Conservation (phyloP, 1,139 yeast genomes). For the Starmera stellimalicola region DNA sequence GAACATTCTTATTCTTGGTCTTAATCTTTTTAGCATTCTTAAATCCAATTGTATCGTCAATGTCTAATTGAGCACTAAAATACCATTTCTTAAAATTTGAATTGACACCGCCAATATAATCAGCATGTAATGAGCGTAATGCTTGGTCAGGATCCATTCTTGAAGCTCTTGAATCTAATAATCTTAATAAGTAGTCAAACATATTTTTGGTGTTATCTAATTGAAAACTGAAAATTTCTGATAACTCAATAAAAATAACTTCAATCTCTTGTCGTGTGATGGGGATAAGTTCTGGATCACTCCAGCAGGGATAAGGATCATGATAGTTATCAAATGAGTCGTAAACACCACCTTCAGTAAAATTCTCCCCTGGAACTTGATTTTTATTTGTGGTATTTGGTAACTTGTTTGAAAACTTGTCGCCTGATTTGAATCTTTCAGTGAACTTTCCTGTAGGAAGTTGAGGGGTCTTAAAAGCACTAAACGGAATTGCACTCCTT, state of each 20-base stretch:
- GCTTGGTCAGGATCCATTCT: conserved; percentile 45
- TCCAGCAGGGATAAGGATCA: conserved; percentile 58
- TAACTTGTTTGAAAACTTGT: conserved; percentile 19
- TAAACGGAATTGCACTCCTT: conserved; percentile 32
- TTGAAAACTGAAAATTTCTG: conserved; percentile 48
- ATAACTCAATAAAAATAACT: conserved; percentile 38
- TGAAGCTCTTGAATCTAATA: conserved; percentile 53
- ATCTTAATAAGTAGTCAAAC: conserved; percentile 45
- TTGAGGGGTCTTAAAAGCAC: conserved; percentile 42
- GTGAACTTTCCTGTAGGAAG: conserved; percentile 38
- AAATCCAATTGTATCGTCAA: conserved; percentile 39
- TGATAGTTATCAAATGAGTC: conserved; percentile 30
- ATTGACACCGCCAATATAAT: conserved; percentile 53
- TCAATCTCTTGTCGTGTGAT: conserved; percentile 43
- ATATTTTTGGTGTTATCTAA: conserved; percentile 47
- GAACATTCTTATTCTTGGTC: conserved; percentile 8
- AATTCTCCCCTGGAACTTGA: conserved; percentile 20
- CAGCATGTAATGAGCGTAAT: conserved; percentile 47
- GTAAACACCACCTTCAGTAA: conserved; percentile 33
- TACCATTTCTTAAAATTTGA: conserved; percentile 59
- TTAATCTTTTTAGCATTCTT: conserved; percentile 22
- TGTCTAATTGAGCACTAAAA: conserved; percentile 49
- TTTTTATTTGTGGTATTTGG: conserved; percentile 16
- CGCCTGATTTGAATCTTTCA: conserved; percentile 23
- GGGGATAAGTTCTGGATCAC: conserved; percentile 27